These are phyloP conservation scores for Vanderwaltozyma polyspora DNA, from an alignment of 805 yeast species.

Conservation along the genomic window DNA sequence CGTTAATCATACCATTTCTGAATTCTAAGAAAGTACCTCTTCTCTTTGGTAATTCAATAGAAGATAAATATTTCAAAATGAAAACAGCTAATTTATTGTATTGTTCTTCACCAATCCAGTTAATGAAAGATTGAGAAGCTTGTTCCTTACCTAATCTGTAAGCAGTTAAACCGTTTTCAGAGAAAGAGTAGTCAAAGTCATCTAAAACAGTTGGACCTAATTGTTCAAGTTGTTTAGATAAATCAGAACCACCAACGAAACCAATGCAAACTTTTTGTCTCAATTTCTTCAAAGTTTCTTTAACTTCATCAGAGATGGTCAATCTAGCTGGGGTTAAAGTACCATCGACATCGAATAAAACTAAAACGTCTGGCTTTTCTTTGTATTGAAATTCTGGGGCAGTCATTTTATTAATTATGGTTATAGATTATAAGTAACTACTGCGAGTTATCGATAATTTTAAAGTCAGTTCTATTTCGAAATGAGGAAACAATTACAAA, in stretches of 20 bases:
- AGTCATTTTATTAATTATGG: too few species aligned
- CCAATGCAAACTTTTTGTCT: conserved; percentile 92
- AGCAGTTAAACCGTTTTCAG: conserved; percentile 97
- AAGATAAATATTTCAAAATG: conserved; percentile 73
- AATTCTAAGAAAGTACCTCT: conserved; percentile 98
- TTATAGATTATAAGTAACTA: too few species aligned
- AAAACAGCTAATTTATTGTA: conserved; percentile 83
- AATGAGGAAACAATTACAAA: not conserved
- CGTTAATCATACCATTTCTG: conserved; percentile 98
- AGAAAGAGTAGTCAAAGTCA: conserved; percentile 89
- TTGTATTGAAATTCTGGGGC: conserved; percentile 49
- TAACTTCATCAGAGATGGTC: conserved; percentile 66
- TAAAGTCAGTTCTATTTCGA: not conserved
- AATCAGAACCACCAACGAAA: conserved; percentile 95
- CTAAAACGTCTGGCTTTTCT: conserved; percentile 77
- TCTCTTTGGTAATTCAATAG: conserved; percentile 86
- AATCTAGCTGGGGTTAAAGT: conserved; percentile 97
- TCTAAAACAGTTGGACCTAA: conserved; percentile 68
- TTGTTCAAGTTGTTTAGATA: conserved; percentile 91
- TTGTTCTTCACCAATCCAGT: conserved; percentile 91
- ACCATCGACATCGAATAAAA: conserved; percentile 95
- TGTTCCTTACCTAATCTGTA: conserved; percentile 81
- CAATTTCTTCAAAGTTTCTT: conserved; percentile 53
- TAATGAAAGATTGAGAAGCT: conserved; percentile 87
- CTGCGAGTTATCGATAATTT: not conserved